These are phyloP conservation scores for Citrullus colocynthis DNA, from an alignment of 306 rosid species.

Conservation along the genomic window DNA sequence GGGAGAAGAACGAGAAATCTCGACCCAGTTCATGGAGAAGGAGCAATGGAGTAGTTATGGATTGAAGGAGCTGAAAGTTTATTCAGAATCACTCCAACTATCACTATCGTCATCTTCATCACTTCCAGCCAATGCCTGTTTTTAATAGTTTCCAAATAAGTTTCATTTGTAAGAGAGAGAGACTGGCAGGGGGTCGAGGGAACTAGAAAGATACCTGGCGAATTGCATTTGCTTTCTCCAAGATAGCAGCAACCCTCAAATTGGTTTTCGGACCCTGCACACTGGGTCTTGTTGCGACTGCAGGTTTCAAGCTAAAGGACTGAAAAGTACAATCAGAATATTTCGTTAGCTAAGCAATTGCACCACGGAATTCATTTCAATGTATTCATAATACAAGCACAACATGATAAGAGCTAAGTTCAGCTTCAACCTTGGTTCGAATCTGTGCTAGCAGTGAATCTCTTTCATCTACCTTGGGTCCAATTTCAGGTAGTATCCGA, in stretches of 20 bases:
- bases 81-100: slow-evolving; percentile 71
- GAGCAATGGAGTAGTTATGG: neutral
- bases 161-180: neutral
- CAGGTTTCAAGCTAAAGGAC: slow-evolving; percentile 96
- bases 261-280: slow-evolving; percentile 69
- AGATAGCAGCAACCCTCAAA: slow-evolving; percentile 80
- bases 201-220: slow-evolving; percentile 62
- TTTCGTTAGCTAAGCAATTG: neutral
- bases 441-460: slow-evolving; percentile 72
- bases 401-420: neutral
- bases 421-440: slow-evolving; percentile 65
- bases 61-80: slow-evolving; percentile 1
- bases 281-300: slow-evolving; percentile 42
- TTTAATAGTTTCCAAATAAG: slow-evolving; percentile 9
- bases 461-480: slow-evolving; percentile 66
- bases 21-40: slow-evolving; percentile 11
- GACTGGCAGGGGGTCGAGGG: neutral
- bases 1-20: slow-evolving; percentile 4
- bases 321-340: slow-evolving; percentile 16
- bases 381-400: slow-evolving; percentile 3
- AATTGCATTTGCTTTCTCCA: slow-evolving; percentile 82
- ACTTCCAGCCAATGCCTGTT: slow-evolving; percentile 79
- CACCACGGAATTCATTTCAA: neutral
- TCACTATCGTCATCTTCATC: slow-evolving; percentile 76
- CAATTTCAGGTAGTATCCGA: slow-evolving; percentile 51